Conservation (phyloP, 768 basidiomycete genomes). For the Cubamyces lactineus region DNA sequence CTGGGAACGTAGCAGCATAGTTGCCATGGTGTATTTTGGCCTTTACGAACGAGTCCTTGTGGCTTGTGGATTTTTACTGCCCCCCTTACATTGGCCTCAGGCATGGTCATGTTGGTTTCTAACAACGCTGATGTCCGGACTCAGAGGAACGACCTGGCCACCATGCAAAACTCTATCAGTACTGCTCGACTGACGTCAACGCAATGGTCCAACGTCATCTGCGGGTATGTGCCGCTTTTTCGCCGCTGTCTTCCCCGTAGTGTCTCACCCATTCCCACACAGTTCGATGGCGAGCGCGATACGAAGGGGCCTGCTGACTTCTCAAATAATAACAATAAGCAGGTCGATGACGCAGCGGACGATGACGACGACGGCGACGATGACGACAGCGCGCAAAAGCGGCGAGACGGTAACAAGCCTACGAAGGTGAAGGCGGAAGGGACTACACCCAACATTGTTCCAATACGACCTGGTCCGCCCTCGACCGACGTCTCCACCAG, state of each 20-base stretch:
- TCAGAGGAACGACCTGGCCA: conserved; percentile 79
- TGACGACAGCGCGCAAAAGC: conserved; percentile 30
- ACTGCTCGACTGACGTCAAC: conserved; percentile 72
- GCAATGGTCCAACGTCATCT: conserved; percentile 72
- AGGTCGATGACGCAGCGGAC: conserved; percentile 37
- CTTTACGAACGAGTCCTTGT: no score
- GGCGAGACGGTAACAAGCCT: conserved; percentile 19
- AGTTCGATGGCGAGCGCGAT: conserved; percentile 59
- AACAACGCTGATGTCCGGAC: neutral
- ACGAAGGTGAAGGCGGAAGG: conserved; percentile 26
- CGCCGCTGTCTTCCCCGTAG: neutral
- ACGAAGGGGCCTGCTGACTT: conserved; percentile 54
- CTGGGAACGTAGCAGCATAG: no score
- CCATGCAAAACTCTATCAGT: conserved; percentile 81
- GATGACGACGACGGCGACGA: conserved; percentile 44
- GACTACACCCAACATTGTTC: conserved; percentile 19
- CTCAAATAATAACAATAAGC: conserved; percentile 39
- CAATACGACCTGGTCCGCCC: conserved; percentile 25
- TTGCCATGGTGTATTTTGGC: no score
- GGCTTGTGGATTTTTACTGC: no score
- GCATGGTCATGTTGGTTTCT: neutral
- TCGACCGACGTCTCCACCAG: conserved; percentile 18
- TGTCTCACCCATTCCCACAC: conserved; percentile 2
- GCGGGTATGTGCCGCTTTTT: conserved; percentile 39
- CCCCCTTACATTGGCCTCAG: no score